Conservation (phyloP, 164 flowering plant genomes). For the Dillenia suffruticosa region DNA sequence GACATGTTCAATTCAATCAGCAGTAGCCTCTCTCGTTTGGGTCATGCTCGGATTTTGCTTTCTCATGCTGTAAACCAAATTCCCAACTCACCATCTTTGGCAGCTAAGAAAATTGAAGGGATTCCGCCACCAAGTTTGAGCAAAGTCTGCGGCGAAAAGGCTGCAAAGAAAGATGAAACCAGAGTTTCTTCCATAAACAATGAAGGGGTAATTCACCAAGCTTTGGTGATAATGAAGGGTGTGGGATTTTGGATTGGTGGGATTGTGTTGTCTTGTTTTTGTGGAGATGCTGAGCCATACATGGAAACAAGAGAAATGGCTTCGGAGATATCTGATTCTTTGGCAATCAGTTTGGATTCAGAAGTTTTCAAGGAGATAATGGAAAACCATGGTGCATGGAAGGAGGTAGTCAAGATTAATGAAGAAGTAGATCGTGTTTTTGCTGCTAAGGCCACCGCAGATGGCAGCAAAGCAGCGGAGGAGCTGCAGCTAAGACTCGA, state of each 20-base stretch:
- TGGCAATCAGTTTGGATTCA: slow-evolving; percentile 12
- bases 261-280: slow-evolving; percentile 30
- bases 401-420: slow-evolving; percentile 42
- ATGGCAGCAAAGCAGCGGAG: slow-evolving; percentile 10
- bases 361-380: slow-evolving; percentile 7
- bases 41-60: slow-evolving; percentile 29
- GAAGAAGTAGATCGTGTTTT: slow-evolving; percentile 21
- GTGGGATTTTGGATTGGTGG: slow-evolving; percentile 33
- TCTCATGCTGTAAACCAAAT: slow-evolving; percentile 32
- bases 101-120: slow-evolving; percentile 18
- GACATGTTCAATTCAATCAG: slow-evolving; percentile 35
- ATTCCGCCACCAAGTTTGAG: slow-evolving; percentile 6
- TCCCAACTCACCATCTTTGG: slow-evolving; percentile 17
- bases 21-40: slow-evolving; percentile 38
- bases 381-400: slow-evolving; percentile 9
- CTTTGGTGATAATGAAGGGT: slow-evolving; percentile 29
- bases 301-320: slow-evolving; percentile 21
- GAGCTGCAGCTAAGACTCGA: slow-evolving; percentile 35
- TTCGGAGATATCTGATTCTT: slow-evolving; percentile 5
- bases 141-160: slow-evolving; percentile 10
- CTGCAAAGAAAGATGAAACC: neutral
- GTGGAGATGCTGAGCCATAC: slow-evolving; percentile 27
- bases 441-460: slow-evolving; percentile 8
- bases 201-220: slow-evolving; percentile 29
- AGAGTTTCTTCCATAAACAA: slow-evolving; percentile 12